These are phyloP conservation scores for Mucor mucedo DNA, from an alignment of 371 early-diverging fungal species.

Conservation along the genomic window DNA sequence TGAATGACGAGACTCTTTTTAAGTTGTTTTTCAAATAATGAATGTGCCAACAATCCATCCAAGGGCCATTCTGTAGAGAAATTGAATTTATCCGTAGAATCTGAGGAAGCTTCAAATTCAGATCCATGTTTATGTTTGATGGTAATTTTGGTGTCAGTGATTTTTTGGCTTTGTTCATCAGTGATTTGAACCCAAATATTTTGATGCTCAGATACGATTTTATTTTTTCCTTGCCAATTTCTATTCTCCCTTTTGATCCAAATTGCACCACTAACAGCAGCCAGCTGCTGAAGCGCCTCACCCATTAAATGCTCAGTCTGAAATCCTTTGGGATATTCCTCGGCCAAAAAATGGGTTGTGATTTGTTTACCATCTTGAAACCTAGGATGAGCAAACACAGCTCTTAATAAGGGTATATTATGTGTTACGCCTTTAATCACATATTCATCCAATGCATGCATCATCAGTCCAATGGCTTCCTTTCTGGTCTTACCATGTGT, in stretches of 20 bases:
- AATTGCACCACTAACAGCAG: slow-evolving; percentile 68
- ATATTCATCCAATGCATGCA: slow-evolving; percentile 85
- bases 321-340: slow-evolving; percentile 93
- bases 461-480: slow-evolving; percentile 79
- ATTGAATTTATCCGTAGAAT: background rate
- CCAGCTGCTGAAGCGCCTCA: slow-evolving; percentile 59
- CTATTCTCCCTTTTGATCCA: slow-evolving; percentile 70
- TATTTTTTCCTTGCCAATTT: slow-evolving; percentile 17
- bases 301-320: slow-evolving; percentile 68
- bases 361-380: slow-evolving; percentile 77
- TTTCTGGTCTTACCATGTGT: slow-evolving; percentile 83
- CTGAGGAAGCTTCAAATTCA: slow-evolving; percentile 16
- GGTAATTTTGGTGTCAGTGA: slow-evolving; percentile 6
- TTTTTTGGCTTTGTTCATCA: slow-evolving; percentile 49
- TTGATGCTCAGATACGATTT: slow-evolving; percentile 37
- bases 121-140: slow-evolving; percentile 1
- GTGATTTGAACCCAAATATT: slow-evolving; percentile 63
- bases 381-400: slow-evolving; percentile 80
- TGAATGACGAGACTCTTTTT: slow-evolving; percentile 70
- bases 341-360: slow-evolving; percentile 89
- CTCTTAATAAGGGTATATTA: slow-evolving; percentile 92
- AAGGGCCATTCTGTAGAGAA: slow-evolving; percentile 74
- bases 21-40: slow-evolving; percentile 32
- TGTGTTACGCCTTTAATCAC: slow-evolving; percentile 95
- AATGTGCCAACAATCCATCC: slow-evolving; percentile 74